Evolutionary conservation across 371 early-diverging fungal species (phyloP), one percentile per base, ranked within the genome.

Genomic region (Mucor velutinosus): DNA sequence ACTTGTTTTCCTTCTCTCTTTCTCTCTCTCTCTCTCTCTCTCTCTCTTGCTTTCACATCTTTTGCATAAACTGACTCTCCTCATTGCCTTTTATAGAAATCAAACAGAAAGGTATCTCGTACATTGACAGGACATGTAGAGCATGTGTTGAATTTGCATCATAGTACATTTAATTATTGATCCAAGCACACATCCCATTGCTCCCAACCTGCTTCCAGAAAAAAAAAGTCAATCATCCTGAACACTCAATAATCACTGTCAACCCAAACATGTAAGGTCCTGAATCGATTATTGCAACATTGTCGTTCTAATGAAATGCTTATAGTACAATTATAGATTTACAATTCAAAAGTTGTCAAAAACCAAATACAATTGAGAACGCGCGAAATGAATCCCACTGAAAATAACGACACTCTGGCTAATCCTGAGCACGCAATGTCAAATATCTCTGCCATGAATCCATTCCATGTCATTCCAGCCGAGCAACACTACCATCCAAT

Each of bases 51-150:
- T 53, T 53, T 53, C 15, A 41, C 41, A 41, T 25, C 55, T 55
- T 14, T 21, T 14, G 53, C 53, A 53, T 53, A 53, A 53, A 14
- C 25, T 53, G 27, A 15, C 23, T 15, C 2, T 53, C 11, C 27
- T 21, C 10, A 53, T 53, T 53, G 27, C 53, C 53, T 53, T 53
- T 53, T 53, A 23, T 53, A 53, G 53, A 53, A 49, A 49, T 49
- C n/a, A 27, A 27, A 15, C 14, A 25, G 27, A 27, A 53, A 53
- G 53, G 53, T 53, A 53, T 53, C 14, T 27, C 12, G 17, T 41
- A 41, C 53, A 53, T 53, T 53, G 53, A 53, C 47, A 21, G 47
- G 47, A 47, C 53, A 53, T 53, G 53, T 53, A 25, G 53, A 53
- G 12, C 23, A 53, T 53, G 23, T 10, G 23, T 27, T 53, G 12